Evolutionary conservation across 1,284 basidiomycete species (phyloP), one percentile per base, ranked within the genome.

Genomic region (Earliella scabrosa): DNA sequence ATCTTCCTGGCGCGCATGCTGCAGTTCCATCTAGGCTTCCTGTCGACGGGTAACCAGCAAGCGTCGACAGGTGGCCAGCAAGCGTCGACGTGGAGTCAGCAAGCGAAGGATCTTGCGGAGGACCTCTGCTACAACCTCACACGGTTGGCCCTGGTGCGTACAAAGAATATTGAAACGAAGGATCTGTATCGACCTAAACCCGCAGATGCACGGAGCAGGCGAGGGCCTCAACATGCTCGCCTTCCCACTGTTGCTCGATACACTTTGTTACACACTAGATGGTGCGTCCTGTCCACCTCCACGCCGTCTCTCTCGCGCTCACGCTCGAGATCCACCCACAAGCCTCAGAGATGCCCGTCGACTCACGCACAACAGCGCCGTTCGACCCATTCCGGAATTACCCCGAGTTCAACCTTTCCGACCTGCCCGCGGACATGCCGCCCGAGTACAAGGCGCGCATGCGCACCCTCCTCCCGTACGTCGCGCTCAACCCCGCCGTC

Each of bases 11-110:
- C 82, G 3, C 81, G 90, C 3, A 71, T 92, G 18, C 60, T 90
- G 26, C 91, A 93, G 63, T 92, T 92, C 58, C 77, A 83, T 64
- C 73, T 92, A 8, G 83, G 85, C 16, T 88, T 91, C 64, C 79
- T 78, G 16, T 80, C 77, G 5, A 68, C 71, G 2, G 90, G 88
- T 86, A 83, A 82, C 0, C 60, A 75, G 3, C 75, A 74, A 48
- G 75, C 78, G 34, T 80, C 77, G 5, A 68, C 71, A 2, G 90
- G 88, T 86, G 83, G 82, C 0, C 60, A 75, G 3, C 75, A 74
- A 48, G 75, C 78, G 34, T 80, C 77, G 5, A 68, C 71, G 2
- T 90, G 88, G 87, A 83, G 82, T 0, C 60, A 75, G 3, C 75
- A 74, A 48, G 75, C 78, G 34, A 86, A 79, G 59, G 79, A 81